Evolutionary conservation across 2,329 filamentous ascomycete genomes (phyloP).

Genomic region (Curvularia sp.): DNA sequence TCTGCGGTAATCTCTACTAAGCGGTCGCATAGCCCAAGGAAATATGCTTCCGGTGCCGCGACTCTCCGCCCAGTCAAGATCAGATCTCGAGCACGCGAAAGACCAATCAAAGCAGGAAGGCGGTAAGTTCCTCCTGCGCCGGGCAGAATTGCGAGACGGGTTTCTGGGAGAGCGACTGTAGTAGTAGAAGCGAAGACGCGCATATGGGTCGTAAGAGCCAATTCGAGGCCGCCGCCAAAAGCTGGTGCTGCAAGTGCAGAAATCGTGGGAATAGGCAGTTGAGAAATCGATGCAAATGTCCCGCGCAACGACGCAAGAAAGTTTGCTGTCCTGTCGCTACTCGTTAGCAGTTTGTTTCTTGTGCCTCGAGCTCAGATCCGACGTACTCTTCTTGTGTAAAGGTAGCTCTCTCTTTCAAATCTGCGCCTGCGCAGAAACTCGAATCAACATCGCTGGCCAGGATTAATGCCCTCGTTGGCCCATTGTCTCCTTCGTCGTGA

Average conservation of each 20-base stretch:
- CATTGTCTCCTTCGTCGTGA: constrained; percentile 63
- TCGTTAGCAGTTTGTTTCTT: constrained; percentile 19
- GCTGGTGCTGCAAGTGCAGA: constrained; percentile 84
- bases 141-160: constrained; percentile 89
- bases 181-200: constrained; percentile 84
- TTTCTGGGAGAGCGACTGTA: constrained; percentile 85
- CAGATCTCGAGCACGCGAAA: constrained; percentile 82
- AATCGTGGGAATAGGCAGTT: constrained; percentile 87
- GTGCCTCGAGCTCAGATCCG: not conserved
- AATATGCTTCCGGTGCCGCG: constrained; percentile 83
- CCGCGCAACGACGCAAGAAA: constrained; percentile 80
- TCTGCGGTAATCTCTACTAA: constrained; percentile 78
- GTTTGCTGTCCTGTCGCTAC: constrained; percentile 68
- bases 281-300: constrained; percentile 76
- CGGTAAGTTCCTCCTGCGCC: constrained; percentile 93
- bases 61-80: constrained; percentile 91
- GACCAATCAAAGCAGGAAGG: constrained; percentile 80
- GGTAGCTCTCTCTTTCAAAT: constrained; percentile 83
- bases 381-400: constrained; percentile 80
- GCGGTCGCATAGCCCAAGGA: constrained; percentile 88
- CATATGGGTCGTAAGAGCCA: constrained; percentile 87
- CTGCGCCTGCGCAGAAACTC: constrained; percentile 92
- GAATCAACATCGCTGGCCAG: constrained; percentile 84
- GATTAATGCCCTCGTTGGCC: constrained; percentile 78
- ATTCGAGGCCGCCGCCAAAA: constrained; percentile 90